Percentiles rank a stretch among this genome's conserved stretches.
Evolutionary conservation across 2,329 filamentous ascomycete species (phyloP).

Genomic region (Trichoderma semiorbis): DNA sequence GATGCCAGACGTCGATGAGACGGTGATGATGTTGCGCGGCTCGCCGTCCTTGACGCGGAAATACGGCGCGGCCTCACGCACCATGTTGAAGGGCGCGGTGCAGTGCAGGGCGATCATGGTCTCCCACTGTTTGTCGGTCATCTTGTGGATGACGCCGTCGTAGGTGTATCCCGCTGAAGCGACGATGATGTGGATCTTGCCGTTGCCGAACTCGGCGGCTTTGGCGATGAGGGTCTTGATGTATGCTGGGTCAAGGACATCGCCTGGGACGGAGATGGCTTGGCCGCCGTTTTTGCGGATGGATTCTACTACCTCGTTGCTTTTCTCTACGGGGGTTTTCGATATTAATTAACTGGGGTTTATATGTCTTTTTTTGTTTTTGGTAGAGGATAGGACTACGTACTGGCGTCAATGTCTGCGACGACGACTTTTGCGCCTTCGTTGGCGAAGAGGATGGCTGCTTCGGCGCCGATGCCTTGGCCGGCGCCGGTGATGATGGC

Average conservation of each 20-base stretch:
- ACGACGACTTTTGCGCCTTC: slow-evolving; percentile 83
- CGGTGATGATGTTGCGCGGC: slow-evolving; percentile 76
- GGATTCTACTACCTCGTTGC: slow-evolving; percentile 60
- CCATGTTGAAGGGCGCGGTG: slow-evolving; percentile 80
- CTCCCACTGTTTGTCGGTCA: slow-evolving; percentile 88
- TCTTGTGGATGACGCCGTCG: slow-evolving; percentile 92
- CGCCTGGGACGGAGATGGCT: slow-evolving; percentile 71
- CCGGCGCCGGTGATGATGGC: slow-evolving; percentile 86
- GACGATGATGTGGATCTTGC: slow-evolving; percentile 87
- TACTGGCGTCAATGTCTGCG: slow-evolving; percentile 75
- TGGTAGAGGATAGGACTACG: slow-evolving; percentile 23
- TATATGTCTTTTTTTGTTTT: neutral
- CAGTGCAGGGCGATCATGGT: slow-evolving; percentile 80
- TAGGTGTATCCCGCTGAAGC: slow-evolving; percentile 93
- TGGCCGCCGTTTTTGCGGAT: slow-evolving; percentile 67
- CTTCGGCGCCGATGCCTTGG: slow-evolving; percentile 85
- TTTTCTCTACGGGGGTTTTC: slow-evolving; percentile 54
- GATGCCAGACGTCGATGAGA: slow-evolving; percentile 75
- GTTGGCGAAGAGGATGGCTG: slow-evolving; percentile 77
- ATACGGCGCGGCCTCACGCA: slow-evolving; percentile 76
- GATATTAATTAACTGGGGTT: neutral
- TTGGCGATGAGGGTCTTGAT: slow-evolving; percentile 68
- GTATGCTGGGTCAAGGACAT: slow-evolving; percentile 70
- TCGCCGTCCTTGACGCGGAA: slow-evolving; percentile 84
- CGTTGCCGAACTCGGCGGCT: slow-evolving; percentile 74